Evolutionary conservation across 2,329 filamentous ascomycete genomes (phyloP), one percentile per base, ranked within the genome.

Genomic region (Fusarium virguliforme): DNA sequence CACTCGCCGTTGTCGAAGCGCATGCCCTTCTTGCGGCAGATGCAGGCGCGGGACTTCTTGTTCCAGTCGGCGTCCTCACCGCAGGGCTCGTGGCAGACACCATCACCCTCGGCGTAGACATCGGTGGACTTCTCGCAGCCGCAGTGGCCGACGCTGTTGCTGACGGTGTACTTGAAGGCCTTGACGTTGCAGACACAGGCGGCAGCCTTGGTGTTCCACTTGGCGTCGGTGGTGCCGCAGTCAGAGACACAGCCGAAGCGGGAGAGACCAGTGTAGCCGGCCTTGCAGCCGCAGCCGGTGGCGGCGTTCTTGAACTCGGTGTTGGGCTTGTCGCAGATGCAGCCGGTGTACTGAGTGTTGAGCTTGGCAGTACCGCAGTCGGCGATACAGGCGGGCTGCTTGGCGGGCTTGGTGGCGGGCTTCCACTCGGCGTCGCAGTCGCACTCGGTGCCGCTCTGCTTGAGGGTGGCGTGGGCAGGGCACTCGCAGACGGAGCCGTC

Each of bases 11-110:
- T 15, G 6, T 12, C 34, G 41, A 58, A 62, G 30, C 38, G 9
- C 54, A 50, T 26, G 18, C 60, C 60, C n/a, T 41, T 41, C 60
- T 62, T 62, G 15, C 35, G 15, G 54, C 60, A 62, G 24, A 62
- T 55, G n/a, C 60, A 62, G 26, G 43, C 32, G 8, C 30, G 24
- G n/a, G 40, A 28, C 32, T 24, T 40, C n/a, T 26, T 32, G 60
- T 62, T 30, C 60, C 60, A 62, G 53, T 58, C 30, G 18, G 60
- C 60, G 4, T 15, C 9, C 18, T 50, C 30, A 6, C 53, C 53
- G 26, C 60, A 62, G 41, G 22, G 7, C 40, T 32, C 30, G 41
- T 62, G 60, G 60, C 60, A 62, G 10, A 34, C 13, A 3, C 60
- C 60, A 22, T 62, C 60, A 50, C 53, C 57, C 40, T 28, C 57